Evolutionary conservation across 2,329 filamentous ascomycete genomes (phyloP), one percentile per base, ranked within the genome.

Genomic region (Ophiognomonia clavigignenti-juglandacearum): DNA sequence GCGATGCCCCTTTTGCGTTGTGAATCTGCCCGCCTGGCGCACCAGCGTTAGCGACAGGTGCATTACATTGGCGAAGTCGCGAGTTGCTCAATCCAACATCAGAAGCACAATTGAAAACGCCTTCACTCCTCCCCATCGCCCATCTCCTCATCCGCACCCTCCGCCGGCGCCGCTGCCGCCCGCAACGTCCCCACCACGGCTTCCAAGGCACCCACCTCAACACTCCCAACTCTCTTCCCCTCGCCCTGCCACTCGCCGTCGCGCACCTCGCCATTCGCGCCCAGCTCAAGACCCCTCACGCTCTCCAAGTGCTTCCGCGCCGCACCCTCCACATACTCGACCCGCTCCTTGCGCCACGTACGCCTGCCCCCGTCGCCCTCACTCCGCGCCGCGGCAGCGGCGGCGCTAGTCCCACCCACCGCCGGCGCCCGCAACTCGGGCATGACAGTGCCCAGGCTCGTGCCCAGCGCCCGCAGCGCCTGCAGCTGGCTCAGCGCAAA

Each of bases 401-500:
- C n/a, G n/a, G n/a, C n/a, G n/a, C n/a, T n/a, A 59, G 54, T 52
- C 53, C 73, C 64, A 9, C 31, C 32, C 14, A 11, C 16, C 16
- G 19, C 32, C 34, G 22, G 13, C 8, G 40, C 48, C 38, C 43
- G 64, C 23, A 95, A 68, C 50, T 84, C 81, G 0, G 86, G 82
- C 52, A 83, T 72, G 29, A 96, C 70, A 11, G 78, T 75, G 9
- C 80, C 73, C 40, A 96, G 71, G 7, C 71, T 71, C 4, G 65
- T 62, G 3, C 75, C 80, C 19, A 95, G 72, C 7, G 80, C 71
- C 49, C 87, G 82, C 38, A 98, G 72, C 1, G 88, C 82, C 23
- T 89, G 88, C 18, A 96, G 73, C 62, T 97, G 92, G 2, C 85
- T 86, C 18, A 95, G 74, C 1, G 88, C 83, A 63, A 96, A 96